Conservation (phyloP, 129 eudicot species). For the Lactuca sativa region DNA sequence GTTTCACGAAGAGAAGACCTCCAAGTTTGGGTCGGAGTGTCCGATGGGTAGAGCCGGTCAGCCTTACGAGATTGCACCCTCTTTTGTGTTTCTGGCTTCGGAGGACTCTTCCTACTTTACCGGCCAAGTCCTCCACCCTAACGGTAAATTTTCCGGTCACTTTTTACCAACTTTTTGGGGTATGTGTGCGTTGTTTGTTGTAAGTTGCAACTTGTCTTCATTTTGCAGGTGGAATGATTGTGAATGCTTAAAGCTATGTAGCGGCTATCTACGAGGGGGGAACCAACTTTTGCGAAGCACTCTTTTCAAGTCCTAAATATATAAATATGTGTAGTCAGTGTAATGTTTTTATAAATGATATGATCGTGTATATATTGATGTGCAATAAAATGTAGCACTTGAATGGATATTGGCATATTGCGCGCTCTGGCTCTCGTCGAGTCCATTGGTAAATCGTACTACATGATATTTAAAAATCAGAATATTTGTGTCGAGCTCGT, state of each 20-base stretch:
- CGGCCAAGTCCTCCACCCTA: slow-evolving; percentile 90
- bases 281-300: not conserved
- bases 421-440: no score
- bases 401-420: not conserved
- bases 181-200: not conserved
- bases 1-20: slow-evolving; percentile 51
- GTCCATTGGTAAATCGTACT: no score
- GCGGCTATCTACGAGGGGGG: not conserved
- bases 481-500: no score
- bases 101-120: slow-evolving; percentile 75
- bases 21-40: slow-evolving; percentile 58
- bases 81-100: slow-evolving; percentile 71
- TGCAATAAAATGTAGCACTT: slow-evolving; percentile 6
- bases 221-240: slow-evolving; percentile 53
- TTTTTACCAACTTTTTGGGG: not conserved
- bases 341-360: not conserved
- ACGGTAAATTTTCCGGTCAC: slow-evolving; percentile 41
- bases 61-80: slow-evolving; percentile 73
- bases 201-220: not conserved
- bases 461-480: no score
- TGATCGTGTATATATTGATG: not conserved
- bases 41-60: slow-evolving; percentile 89
- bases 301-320: not conserved
- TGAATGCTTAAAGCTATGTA: slow-evolving; percentile 36
- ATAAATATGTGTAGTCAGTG: not conserved